Evolutionary conservation across 306 rosid genomes (phyloP).

Genomic region (Cajanus cajan): DNA sequence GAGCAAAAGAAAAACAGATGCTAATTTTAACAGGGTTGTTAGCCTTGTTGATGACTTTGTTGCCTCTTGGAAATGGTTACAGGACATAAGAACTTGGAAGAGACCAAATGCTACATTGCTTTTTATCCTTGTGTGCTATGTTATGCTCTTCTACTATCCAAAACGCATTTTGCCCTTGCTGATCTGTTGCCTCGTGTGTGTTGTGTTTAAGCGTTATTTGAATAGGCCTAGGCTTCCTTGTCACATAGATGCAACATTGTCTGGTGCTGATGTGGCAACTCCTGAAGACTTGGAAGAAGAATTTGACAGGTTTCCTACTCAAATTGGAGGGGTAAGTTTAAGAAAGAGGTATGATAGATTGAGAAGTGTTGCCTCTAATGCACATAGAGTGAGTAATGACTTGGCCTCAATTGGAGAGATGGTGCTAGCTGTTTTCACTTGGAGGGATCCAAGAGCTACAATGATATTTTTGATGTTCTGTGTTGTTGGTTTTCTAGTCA

Average conservation of each 20-base stretch:
- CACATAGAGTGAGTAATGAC: constrained; percentile 31
- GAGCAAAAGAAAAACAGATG: constrained; percentile 47
- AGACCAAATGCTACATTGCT: constrained; percentile 5
- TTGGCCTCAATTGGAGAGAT: constrained; percentile 41
- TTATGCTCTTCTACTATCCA: constrained; percentile 29
- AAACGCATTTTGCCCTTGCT: constrained; percentile 19
- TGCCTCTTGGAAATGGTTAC: constrained; percentile 34
- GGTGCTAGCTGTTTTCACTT: constrained; percentile 38
- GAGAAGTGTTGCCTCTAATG: constrained; percentile 31
- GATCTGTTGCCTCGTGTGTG: constrained; percentile 9
- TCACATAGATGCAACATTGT: constrained; percentile 42
- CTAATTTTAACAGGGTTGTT: constrained; percentile 35
- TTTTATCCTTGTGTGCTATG: constrained; percentile 24
- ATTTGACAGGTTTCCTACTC: constrained; percentile 43
- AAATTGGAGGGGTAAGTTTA: constrained; percentile 24
- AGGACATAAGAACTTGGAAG: constrained; percentile 36
- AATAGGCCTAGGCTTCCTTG: constrained; percentile 37
- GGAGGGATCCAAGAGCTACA: constrained; percentile 58
- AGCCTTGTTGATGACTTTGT: constrained; percentile 22
- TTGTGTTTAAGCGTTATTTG: constrained; percentile 21
- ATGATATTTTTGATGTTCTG: constrained; percentile 33
- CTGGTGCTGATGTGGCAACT: constrained; percentile 26
- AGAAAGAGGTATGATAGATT: constrained; percentile 44
- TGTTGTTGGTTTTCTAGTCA: constrained; percentile 18
- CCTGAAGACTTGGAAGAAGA: constrained; percentile 51